A percentile compares a stretch with the other conserved stretches of the same genome.
These are phyloP conservation scores for Aspergillus avenaceus DNA, from an alignment of 495 filamentous ascomycete species.

Conservation along the genomic window DNA sequence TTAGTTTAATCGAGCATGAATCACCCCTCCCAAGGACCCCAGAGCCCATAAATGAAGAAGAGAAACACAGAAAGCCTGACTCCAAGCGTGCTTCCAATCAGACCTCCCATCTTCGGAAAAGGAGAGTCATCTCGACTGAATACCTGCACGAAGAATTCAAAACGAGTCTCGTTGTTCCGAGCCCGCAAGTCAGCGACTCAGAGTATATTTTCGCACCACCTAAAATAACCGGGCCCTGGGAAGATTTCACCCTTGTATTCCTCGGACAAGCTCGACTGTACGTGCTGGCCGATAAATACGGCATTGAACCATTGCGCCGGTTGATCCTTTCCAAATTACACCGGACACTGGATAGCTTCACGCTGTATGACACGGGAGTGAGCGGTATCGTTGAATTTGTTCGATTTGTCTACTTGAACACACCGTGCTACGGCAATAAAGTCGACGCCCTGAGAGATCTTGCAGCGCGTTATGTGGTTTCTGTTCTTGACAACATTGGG, in stretches of 20 bases:
- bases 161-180: too few species aligned
- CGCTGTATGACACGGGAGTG: conserved; percentile 17
- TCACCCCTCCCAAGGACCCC: too few species aligned
- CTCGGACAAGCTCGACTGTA: conserved; percentile 37
- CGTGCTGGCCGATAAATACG: conserved; percentile 33
- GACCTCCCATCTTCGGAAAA: conserved; percentile 3
- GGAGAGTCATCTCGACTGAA: conserved; percentile 6
- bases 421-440: neutral
- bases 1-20: too few species aligned
- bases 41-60: neutral
- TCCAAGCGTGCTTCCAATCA: too few species aligned
- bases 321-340: conserved; percentile 32
- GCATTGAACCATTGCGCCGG: conserved; percentile 24
- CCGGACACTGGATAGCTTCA: conserved; percentile 26
- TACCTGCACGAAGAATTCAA: conserved; percentile 10
- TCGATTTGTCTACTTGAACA: conserved; percentile 30
- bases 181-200: too few species aligned
- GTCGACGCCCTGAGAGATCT: conserved; percentile 12
- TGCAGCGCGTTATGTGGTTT: conserved; percentile 17
- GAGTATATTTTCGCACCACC: conserved; percentile 5
- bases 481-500: conserved; percentile 18
- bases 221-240: conserved; percentile 3
- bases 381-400: conserved; percentile 17
- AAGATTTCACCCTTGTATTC: conserved; percentile 36
- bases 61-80: neutral